phyloP scores from a whole-genome alignment of 768 basidiomycete species.

The Amanita pseudoporphyria region DNA sequence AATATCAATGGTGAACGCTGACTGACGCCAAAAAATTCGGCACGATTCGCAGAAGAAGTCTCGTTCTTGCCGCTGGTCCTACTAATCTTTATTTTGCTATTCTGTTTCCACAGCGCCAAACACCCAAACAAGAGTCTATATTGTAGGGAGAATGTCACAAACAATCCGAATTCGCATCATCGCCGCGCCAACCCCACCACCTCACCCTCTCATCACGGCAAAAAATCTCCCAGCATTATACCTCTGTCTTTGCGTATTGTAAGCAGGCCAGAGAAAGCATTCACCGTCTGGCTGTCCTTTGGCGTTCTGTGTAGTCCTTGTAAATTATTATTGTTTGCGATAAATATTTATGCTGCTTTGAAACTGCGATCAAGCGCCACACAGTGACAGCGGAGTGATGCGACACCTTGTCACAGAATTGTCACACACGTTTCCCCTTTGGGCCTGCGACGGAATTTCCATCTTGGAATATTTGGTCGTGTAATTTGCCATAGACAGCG shows the following conservation, averaged over 20 bases:
- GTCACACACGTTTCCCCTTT: no score
- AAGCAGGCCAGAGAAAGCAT: not conserved
- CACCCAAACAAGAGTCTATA: not conserved
- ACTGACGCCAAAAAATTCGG: constrained; percentile 28
- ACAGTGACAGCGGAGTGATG: not conserved
- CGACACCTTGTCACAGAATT: no score
- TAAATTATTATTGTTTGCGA: constrained; percentile 3
- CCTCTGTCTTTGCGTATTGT: not conserved
- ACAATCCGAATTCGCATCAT: not conserved
- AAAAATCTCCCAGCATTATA: not conserved
- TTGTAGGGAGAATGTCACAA: not conserved
- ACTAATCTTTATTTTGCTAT: constrained; percentile 10
- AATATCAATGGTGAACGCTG: constrained; percentile 79
- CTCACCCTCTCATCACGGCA: not conserved
- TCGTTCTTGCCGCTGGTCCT: constrained; percentile 4
- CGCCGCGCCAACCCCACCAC: not conserved
- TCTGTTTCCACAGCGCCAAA: not conserved
- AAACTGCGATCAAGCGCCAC: not conserved
- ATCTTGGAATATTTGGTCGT: no score
- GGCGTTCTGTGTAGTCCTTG: not conserved
- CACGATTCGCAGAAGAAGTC: not conserved
- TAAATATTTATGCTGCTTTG: constrained; percentile 7
- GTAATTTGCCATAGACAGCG: no score
- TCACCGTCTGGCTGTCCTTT: not conserved
- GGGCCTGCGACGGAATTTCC: no score